Base-by-base conservation (phyloP, 1,284 basidiomycete genomes). In the Ustilago nuda region DNA sequence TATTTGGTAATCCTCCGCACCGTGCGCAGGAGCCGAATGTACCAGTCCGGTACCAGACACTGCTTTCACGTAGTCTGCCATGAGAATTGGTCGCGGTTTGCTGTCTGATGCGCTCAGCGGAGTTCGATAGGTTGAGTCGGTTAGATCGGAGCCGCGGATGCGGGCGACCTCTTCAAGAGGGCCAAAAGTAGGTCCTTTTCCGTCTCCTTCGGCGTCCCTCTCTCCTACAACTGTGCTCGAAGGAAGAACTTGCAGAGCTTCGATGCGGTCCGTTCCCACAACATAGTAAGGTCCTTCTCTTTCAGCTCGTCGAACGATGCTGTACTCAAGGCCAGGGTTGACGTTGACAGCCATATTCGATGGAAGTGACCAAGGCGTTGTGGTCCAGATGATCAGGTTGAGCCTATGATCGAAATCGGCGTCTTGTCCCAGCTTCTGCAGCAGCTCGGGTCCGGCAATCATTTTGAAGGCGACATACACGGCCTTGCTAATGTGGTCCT, bases 301-400 rank as follows among this genome's bases (percentile, higher is more conserved):
- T 48, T 46, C 84, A 56, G 78, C 13, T 19, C 72, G 33, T 15
- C 88, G 88, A 1, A 92, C 88, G 8, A 95, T 80, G 17, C 88
- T 88, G 84, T 99, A 99, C 6, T 87, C 84, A 78, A 97, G 88
- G 0, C 92, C 91, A 0, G 89, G 87, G 78, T 94, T 89, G 1
- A 95, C 92, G 3, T 94, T 92, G 57, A 99, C 92, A 6, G 92
- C 95, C 95, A 96, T 94, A 83, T 99, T 99, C 0, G 94, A 94
- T 1, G 94, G 94, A 53, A 99, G 87, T 8, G 94, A 98, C 96
- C 96, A 99, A 0, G 97, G 94, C 0, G 96, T 99, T 0, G 97
- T 99, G 1, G 96, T 99, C 97, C 97, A 99, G n/a, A 98, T 92
- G 36, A 95, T 88, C 11, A 96, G 80, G 19, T 89, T 89, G 3